These are phyloP conservation scores for Clohesyomyces aquaticus DNA, from an alignment of 495 filamentous ascomycete species.

Conservation along the genomic window DNA sequence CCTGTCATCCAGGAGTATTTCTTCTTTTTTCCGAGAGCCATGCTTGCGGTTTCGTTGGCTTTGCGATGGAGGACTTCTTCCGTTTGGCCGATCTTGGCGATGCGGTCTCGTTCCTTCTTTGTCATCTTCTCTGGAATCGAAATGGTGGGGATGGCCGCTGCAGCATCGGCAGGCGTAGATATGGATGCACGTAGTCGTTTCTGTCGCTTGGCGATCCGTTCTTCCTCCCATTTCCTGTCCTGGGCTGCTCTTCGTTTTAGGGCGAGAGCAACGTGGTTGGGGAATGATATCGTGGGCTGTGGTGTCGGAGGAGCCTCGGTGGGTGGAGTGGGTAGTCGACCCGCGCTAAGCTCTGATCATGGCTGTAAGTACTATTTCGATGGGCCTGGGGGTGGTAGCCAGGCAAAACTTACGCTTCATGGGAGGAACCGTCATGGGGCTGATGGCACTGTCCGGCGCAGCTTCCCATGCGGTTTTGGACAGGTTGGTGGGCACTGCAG, in stretches of 20 bases:
- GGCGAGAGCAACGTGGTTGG: conserved; percentile 31
- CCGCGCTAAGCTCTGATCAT: conserved; percentile 22
- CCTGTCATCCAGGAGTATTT: conserved; percentile 48
- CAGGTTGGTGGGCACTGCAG: conserved; percentile 44
- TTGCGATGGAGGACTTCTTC: conserved; percentile 41
- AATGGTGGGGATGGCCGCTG: conserved; percentile 39
- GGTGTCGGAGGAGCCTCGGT: conserved; percentile 41
- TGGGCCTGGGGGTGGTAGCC: not conserved
- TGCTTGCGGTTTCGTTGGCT: conserved; percentile 46
- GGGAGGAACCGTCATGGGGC: conserved; percentile 36
- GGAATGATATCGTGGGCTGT: conserved; percentile 39
- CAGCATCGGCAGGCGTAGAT: conserved; percentile 46
- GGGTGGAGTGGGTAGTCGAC: conserved; percentile 31
- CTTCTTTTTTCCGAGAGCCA: conserved; percentile 43
- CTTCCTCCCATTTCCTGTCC: conserved; percentile 54
- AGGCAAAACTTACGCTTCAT: conserved; percentile 26
- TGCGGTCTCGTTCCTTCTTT: conserved; percentile 61
- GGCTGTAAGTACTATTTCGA: conserved; percentile 8
- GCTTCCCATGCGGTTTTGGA: conserved; percentile 48
- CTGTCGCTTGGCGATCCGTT: conserved; percentile 49
- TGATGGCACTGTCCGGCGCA: conserved; percentile 41
- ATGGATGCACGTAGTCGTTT: conserved; percentile 48
- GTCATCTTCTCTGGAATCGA: conserved; percentile 48
- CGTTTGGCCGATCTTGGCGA: conserved; percentile 55
- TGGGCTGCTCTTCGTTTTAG: conserved; percentile 37